Evolutionary conservation across 768 basidiomycete species (phyloP).

Genomic region (Holtermannia corniformis): DNA sequence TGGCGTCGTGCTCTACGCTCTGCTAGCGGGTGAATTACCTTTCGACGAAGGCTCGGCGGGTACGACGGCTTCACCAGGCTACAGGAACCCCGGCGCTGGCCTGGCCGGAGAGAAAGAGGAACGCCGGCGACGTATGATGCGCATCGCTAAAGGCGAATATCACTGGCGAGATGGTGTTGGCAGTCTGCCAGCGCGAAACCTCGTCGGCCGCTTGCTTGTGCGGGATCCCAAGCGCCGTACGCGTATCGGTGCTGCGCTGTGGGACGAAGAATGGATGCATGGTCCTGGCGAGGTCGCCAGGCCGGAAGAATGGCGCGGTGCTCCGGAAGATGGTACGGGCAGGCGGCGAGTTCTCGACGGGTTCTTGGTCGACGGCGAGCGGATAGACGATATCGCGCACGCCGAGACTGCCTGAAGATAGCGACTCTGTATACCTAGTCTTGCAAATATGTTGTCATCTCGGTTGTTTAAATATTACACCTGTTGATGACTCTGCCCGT

Average conservation of each 20-base stretch:
- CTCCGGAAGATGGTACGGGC: neutral
- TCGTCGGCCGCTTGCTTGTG: conserved; percentile 58
- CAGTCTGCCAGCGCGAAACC: conserved; percentile 38
- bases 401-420: neutral
- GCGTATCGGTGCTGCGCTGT: conserved; percentile 51
- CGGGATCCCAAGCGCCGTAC: conserved; percentile 57
- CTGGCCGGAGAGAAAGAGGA: conserved; percentile 26
- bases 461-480: too few species aligned
- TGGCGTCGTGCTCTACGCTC: conserved; percentile 74
- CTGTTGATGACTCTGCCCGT: too few species aligned
- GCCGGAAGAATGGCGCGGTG: neutral
- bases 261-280: conserved; percentile 51
- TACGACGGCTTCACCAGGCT: conserved; percentile 3
- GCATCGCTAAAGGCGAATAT: conserved; percentile 72
- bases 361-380: conserved; percentile 23
- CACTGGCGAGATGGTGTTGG: conserved; percentile 51
- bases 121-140: conserved; percentile 50
- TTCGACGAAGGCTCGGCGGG: conserved; percentile 47
- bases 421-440: too few species aligned
- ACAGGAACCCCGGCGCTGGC: conserved; percentile 43
- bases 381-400: conserved; percentile 18
- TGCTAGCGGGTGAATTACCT: conserved; percentile 60
- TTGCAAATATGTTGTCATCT: too few species aligned
- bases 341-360: conserved; percentile 21
- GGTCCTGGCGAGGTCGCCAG: conserved; percentile 19